Base-by-base conservation (phyloP, 139 green algal species). In the Microglena sp. region DNA sequence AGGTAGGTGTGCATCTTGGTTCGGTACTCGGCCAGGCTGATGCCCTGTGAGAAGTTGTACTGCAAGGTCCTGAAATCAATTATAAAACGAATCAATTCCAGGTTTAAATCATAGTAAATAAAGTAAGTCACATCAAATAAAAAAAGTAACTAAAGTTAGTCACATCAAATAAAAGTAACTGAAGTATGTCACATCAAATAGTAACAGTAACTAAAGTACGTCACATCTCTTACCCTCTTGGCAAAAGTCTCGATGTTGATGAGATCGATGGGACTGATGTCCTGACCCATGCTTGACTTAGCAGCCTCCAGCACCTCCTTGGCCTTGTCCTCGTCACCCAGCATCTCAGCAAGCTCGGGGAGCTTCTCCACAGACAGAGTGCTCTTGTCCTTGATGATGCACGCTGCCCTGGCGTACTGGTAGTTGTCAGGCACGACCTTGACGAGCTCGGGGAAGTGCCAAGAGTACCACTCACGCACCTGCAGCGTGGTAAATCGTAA, bases 361-460 rank as follows among this genome's bases (percentile, higher is more conserved):
- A 82, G 50, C 60, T 78, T 74, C 21, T 93, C 86, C 33, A 95
- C 88, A 24, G 44, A 68, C 31, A 87, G 66, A 4, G 55, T 69
- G 26, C 31, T 35, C 71, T 96, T 97, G 73, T 97, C 74, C 70
- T 77, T 61, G 44, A 97, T 74, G 3, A 90, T 58, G 45, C 95
- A 80, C 21, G 83, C 73, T 24, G 89, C 62, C 26, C 83, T 77
- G n/a, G 87, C 82, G 74, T 98, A 99, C 73, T 88, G 81, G 79
- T 96, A 95, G 85, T 98, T 98, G 85, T 99, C 94, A 34, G 75
- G 82, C 4, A 97, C 84, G 46, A 98, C 84, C 68, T 92, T 94
- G 32, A 95, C 86, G 44, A 99, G 85, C 87, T 99, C 94, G 5
- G 94, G 94, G 72, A 99, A 99, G 79, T 99, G 94, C 94, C 94